Conservation (phyloP, 768 basidiomycete genomes). For the Ramaria sp. region DNA sequence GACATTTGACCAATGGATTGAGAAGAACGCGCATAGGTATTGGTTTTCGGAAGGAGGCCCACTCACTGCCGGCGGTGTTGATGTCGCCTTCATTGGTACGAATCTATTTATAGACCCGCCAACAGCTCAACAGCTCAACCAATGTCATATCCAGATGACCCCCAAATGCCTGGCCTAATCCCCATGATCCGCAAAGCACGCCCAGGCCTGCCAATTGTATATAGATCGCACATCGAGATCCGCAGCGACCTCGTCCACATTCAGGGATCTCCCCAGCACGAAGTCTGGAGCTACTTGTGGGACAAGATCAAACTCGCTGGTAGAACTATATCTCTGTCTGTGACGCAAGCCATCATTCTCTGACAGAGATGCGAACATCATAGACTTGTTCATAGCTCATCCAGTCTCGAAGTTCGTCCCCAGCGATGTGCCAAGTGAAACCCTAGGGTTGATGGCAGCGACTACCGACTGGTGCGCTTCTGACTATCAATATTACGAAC, state of each 20-base stretch:
- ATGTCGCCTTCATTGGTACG: conserved; percentile 81
- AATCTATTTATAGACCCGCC: background rate
- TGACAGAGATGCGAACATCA: background rate
- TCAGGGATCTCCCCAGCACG: conserved; percentile 73
- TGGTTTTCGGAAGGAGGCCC: conserved; percentile 87
- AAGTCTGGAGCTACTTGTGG: conserved; percentile 94
- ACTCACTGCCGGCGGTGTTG: conserved; percentile 69
- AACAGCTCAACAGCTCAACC: background rate
- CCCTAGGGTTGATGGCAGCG: conserved; percentile 65
- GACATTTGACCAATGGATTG: conserved; percentile 28
- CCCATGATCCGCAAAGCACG: conserved; percentile 81
- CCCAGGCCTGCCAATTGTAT: conserved; percentile 81
- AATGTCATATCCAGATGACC: conserved; percentile 45
- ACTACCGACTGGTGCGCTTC: conserved; percentile 70
- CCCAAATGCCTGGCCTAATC: conserved; percentile 92
- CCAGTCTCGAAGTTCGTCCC: conserved; percentile 94
- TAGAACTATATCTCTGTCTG: conserved; percentile 40
- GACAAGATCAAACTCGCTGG: conserved; percentile 85
- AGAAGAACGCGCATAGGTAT: conserved; percentile 57
- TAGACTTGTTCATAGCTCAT: conserved; percentile 37
- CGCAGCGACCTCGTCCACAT: conserved; percentile 76
- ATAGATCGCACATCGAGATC: conserved; percentile 93
- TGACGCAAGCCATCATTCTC: background rate
- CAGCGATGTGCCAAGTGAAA: conserved; percentile 64
- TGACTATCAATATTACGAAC: conserved; percentile 21